phyloP scores from a whole-genome alignment of 257 asterid species.

The Penstemon newberryi region DNA sequence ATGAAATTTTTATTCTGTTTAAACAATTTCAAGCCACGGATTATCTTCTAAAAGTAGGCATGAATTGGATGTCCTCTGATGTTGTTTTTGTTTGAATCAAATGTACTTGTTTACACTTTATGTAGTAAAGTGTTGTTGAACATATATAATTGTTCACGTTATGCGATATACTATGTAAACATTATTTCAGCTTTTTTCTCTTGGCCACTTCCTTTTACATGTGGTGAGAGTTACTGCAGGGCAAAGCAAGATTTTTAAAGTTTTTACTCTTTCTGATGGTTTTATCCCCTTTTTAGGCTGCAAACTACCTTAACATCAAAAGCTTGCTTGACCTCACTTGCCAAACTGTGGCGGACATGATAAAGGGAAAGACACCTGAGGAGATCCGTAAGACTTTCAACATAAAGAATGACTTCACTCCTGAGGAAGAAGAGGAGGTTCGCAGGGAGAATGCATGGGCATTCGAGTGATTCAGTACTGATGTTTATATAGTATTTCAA shows the following conservation, averaged over 20 bases:
- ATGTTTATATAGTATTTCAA: neutral
- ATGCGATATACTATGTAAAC: neutral
- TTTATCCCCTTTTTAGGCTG: slow-evolving; percentile 48
- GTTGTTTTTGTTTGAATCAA: neutral
- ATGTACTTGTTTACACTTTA: neutral
- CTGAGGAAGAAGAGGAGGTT: slow-evolving; percentile 69
- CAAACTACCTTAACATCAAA: slow-evolving; percentile 67
- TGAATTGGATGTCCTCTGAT: too few relatives aligned
- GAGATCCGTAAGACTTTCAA: slow-evolving; percentile 67
- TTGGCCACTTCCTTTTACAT: neutral
- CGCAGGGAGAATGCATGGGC: slow-evolving; percentile 77
- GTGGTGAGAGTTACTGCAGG: neutral
- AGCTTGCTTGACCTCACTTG: slow-evolving; percentile 63
- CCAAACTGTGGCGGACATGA: slow-evolving; percentile 68
- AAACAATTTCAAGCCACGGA: too few relatives aligned
- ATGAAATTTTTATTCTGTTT: too few relatives aligned
- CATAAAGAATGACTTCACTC: slow-evolving; percentile 66
- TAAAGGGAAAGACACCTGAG: slow-evolving; percentile 69
- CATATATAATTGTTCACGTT: neutral
- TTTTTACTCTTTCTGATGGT: neutral
- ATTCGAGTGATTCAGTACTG: slow-evolving; percentile 45
- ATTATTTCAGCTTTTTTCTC: neutral
- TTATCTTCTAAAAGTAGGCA: too few relatives aligned
- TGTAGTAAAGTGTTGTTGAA: neutral
- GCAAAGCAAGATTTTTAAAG: neutral